Evolutionary conservation across 2,329 filamentous ascomycete species (phyloP).

Genomic region (Ophiostoma angusticollis): DNA sequence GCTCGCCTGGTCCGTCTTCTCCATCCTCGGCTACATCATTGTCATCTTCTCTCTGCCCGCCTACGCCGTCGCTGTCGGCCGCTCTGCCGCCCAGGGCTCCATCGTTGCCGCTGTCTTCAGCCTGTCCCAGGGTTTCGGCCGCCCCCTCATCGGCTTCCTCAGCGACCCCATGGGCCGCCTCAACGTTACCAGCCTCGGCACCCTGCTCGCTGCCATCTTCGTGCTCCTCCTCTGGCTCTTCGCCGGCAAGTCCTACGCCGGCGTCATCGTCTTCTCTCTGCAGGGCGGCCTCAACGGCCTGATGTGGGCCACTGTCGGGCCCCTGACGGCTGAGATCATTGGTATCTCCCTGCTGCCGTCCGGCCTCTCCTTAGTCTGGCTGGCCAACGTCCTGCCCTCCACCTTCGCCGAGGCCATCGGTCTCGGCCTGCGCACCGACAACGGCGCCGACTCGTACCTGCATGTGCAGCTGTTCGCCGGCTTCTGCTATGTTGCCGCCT

Average conservation of each 20-base stretch:
- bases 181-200: slow-evolving; percentile 57
- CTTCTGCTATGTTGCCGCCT: slow-evolving; percentile 45
- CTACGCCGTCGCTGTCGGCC: slow-evolving; percentile 56
- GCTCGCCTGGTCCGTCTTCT: slow-evolving; percentile 55
- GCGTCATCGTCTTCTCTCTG: slow-evolving; percentile 59
- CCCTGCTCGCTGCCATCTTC: slow-evolving; percentile 50
- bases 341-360: slow-evolving; percentile 56
- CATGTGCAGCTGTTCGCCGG: slow-evolving; percentile 46
- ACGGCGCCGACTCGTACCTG: slow-evolving; percentile 32
- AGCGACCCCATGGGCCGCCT: slow-evolving; percentile 58
- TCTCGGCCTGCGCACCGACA: slow-evolving; percentile 35
- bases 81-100: slow-evolving; percentile 53
- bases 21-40: slow-evolving; percentile 61
- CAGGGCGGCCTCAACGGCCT: slow-evolving; percentile 57
- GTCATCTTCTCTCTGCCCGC: slow-evolving; percentile 66
- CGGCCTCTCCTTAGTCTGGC: slow-evolving; percentile 56
- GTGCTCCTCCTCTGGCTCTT: slow-evolving; percentile 62
- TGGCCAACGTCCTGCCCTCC: slow-evolving; percentile 55
- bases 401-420: slow-evolving; percentile 57
- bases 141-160: slow-evolving; percentile 60
- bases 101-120: slow-evolving; percentile 64
- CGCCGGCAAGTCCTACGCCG: slow-evolving; percentile 48
- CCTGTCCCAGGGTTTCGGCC: slow-evolving; percentile 50
- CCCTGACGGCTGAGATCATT: slow-evolving; percentile 62
- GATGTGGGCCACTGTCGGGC: slow-evolving; percentile 56